Conservation (phyloP, 2,329 filamentous ascomycete species). For the Mariannaea elegans region DNA sequence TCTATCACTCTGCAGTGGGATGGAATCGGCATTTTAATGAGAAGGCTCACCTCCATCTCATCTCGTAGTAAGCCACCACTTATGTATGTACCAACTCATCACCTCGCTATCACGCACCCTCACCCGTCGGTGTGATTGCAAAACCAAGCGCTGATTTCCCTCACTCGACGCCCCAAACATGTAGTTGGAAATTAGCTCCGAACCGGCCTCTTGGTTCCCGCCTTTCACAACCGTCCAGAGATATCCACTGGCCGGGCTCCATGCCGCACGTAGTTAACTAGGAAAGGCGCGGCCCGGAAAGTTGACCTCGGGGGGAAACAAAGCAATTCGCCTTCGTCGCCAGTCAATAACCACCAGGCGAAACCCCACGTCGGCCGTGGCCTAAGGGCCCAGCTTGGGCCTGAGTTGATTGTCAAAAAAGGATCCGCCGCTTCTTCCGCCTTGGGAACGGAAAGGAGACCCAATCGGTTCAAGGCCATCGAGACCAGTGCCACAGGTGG, state of each 20-base stretch:
- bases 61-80: conserved; percentile 16
- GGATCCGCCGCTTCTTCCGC: conserved; percentile 15
- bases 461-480: not conserved
- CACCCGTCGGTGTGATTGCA: conserved; percentile 24
- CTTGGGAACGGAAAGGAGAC: conserved; percentile 11
- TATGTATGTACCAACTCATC: conserved; percentile 3
- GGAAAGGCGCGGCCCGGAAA: conserved; percentile 30
- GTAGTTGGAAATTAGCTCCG: conserved; percentile 21
- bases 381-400: not conserved
- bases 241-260: conserved; percentile 26
- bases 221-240: conserved; percentile 24
- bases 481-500: not conserved
- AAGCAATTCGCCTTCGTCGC: conserved; percentile 18
- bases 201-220: conserved; percentile 22
- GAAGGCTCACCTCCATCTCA: conserved; percentile 5
- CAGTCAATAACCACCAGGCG: not conserved
- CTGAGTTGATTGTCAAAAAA: not conserved
- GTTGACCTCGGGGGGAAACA: conserved; percentile 2
- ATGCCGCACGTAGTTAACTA: conserved; percentile 19
- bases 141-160: conserved; percentile 15
- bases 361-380: conserved; percentile 14
- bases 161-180: conserved; percentile 24
- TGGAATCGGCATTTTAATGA: not conserved
- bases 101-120: conserved; percentile 19
- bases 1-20: not conserved